Base-by-base conservation (phyloP, 208 protist genomes). In the Sergeia podlipaevii region DNA sequence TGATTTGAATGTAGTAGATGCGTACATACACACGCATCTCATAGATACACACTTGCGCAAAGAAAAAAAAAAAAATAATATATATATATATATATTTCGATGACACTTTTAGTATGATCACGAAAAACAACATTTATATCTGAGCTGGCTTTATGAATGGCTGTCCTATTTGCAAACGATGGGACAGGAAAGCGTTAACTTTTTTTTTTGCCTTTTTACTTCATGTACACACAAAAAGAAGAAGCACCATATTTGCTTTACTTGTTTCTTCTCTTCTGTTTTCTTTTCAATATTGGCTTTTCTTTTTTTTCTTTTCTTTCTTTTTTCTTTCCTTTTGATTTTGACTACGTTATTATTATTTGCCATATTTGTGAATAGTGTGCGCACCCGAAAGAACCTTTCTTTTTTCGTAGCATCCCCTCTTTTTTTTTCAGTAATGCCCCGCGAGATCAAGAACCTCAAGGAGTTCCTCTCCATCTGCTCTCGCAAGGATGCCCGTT, bases 381-480 rank as follows among this genome's bases (percentile, higher is more conserved):
- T 42, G 26, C n/a, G 8, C 18, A 30, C 28, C 38, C 43, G 13
- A n/a, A 45, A 38, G 15, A 20, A 44, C 48, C 32, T 37, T 39
- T 36, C 27, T 49, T 48, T 3, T 18, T 72, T 61, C 33, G 52
- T 18, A 65, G 33, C 17, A 30, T 56, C 38, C 38, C 63, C 34
- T 52, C 26, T 33, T 54, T 48, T 37, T 11, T 57, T 23, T n/a
- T n/a, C n/a, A n/a, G 57, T 11, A 26, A 95, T 95, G 89, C 89
- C 89, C 43, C 79, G 84, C 63, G 90, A 96, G 61, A 92, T 96
- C 60, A 89, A 91, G 68, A 85, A 90, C 53, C 69, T 96, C 55
- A 96, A 96, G 87, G 78, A 94, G 80, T 96, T 96, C 71, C 82
- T 96, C 65, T 68, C 84, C 59, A 88, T 95, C 74, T 96, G 90